phyloP scores from a whole-genome alignment of 352 stramenopile genomes.

The Phytophthora idaei region DNA sequence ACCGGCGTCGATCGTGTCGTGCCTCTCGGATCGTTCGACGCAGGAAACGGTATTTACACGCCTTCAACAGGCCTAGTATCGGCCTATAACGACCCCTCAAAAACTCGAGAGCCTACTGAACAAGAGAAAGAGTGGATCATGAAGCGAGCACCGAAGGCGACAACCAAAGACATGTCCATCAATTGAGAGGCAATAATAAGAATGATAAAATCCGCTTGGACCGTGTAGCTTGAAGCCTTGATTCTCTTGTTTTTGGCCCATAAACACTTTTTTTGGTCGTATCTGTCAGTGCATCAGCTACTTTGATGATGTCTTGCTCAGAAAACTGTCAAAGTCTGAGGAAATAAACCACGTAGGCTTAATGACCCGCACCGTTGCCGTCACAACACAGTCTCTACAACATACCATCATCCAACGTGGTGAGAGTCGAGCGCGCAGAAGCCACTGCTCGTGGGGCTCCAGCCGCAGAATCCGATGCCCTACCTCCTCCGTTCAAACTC shows the following conservation, averaged over 20 bases:
- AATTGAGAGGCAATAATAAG: slow-evolving; percentile 32
- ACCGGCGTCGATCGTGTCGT: slow-evolving; percentile 66
- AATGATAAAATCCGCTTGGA: slow-evolving; percentile 11
- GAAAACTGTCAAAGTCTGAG: slow-evolving; percentile 57
- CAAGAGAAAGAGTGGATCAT: slow-evolving; percentile 71
- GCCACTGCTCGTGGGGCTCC: slow-evolving; percentile 9
- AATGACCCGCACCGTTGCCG: slow-evolving; percentile 7
- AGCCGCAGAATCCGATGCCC: slow-evolving; percentile 1
- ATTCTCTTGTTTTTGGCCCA: not conserved
- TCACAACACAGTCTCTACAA: slow-evolving; percentile 25
- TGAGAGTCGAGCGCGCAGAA: slow-evolving; percentile 37
- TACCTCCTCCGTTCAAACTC: slow-evolving; percentile 39
- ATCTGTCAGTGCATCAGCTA: slow-evolving; percentile 3
- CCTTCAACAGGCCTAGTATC: slow-evolving; percentile 59
- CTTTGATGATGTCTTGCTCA: slow-evolving; percentile 38
- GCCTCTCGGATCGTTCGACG: slow-evolving; percentile 74
- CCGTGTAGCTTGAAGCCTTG: slow-evolving; percentile 4
- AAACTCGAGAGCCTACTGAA: slow-evolving; percentile 52
- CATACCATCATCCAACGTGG: slow-evolving; percentile 56
- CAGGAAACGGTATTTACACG: slow-evolving; percentile 77
- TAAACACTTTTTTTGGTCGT: too few species aligned
- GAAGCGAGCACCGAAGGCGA: slow-evolving; percentile 65
- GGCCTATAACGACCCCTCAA: slow-evolving; percentile 57
- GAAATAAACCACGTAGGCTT: slow-evolving; percentile 11
- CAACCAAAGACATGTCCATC: slow-evolving; percentile 74